phyloP scores from a whole-genome alignment of 768 basidiomycete genomes.

The Floccularia luteovirens region DNA sequence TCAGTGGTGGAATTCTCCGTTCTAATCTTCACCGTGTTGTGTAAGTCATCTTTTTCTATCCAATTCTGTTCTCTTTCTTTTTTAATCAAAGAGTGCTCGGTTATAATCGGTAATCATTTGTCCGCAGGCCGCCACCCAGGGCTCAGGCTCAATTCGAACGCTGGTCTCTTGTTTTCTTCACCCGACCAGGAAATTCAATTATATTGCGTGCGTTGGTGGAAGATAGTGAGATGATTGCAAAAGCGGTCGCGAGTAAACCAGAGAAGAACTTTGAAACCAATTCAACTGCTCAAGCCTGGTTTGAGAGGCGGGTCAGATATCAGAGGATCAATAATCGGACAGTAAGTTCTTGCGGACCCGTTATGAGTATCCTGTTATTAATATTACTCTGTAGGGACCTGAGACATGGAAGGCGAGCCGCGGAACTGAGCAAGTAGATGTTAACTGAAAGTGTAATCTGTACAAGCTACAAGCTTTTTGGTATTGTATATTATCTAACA shows the following conservation, averaged over 20 bases:
- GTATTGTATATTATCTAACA: neutral
- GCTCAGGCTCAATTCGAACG: slow-evolving; percentile 43
- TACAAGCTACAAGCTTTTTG: neutral
- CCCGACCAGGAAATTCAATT: slow-evolving; percentile 47
- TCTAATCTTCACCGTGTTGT: slow-evolving; percentile 61
- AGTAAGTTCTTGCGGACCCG: slow-evolving; percentile 1
- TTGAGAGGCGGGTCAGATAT: neutral
- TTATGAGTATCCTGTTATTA: neutral
- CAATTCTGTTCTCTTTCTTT: neutral
- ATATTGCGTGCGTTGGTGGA: slow-evolving; percentile 43
- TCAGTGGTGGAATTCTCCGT: slow-evolving; percentile 59
- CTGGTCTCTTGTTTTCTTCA: slow-evolving; percentile 68
- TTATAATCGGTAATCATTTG: neutral
- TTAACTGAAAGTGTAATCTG: neutral
- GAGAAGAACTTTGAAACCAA: neutral
- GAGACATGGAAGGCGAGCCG: neutral
- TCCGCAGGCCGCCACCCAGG: slow-evolving; percentile 47
- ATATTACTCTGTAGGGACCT: neutral
- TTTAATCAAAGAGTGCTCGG: neutral
- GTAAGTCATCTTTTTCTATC: slow-evolving; percentile 19
- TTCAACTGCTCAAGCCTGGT: neutral
- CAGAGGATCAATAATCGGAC: neutral
- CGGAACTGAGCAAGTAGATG: neutral
- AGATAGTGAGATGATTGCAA: slow-evolving; percentile 41
- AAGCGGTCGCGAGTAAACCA: slow-evolving; percentile 25